These are phyloP conservation scores for Caloboletus firmus DNA, from an alignment of 1,284 basidiomycete species.

Conservation along the genomic window DNA sequence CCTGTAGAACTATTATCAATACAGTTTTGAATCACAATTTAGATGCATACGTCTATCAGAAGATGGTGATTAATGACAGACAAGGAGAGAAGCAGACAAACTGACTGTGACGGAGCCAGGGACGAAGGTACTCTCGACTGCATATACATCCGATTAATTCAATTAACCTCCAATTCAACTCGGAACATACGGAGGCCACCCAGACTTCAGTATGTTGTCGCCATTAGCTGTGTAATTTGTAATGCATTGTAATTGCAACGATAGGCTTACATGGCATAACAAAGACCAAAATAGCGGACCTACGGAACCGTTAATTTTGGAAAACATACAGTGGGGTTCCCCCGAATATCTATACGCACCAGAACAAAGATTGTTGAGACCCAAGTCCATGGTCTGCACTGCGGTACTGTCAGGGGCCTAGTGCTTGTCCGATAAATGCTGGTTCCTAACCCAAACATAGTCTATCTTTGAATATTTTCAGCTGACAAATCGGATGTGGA, in stretches of 20 bases:
- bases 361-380: slow-evolving; percentile 11
- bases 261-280: slow-evolving; percentile 9
- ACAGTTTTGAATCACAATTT: neutral
- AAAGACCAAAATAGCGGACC: slow-evolving; percentile 18
- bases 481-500: too few relatives aligned
- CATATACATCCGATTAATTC: neutral
- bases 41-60: neutral
- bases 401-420: neutral
- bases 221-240: neutral
- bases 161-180: too few relatives aligned
- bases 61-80: neutral
- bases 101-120: neutral
- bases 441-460: slow-evolving; percentile 8
- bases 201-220: neutral
- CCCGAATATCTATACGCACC: neutral
- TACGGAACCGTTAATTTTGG: neutral
- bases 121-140: neutral
- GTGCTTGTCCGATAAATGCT: neutral
- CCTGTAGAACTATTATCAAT: neutral
- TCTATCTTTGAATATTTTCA: too few relatives aligned
- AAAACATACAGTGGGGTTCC: too few relatives aligned
- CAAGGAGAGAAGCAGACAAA: neutral
- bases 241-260: too few relatives aligned
- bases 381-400: slow-evolving; percentile 14
- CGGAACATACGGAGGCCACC: slow-evolving; percentile 2